These are phyloP conservation scores for Trichoderma sp. DNA, from an alignment of 2,329 filamentous ascomycete species.

Conservation along the genomic window DNA sequence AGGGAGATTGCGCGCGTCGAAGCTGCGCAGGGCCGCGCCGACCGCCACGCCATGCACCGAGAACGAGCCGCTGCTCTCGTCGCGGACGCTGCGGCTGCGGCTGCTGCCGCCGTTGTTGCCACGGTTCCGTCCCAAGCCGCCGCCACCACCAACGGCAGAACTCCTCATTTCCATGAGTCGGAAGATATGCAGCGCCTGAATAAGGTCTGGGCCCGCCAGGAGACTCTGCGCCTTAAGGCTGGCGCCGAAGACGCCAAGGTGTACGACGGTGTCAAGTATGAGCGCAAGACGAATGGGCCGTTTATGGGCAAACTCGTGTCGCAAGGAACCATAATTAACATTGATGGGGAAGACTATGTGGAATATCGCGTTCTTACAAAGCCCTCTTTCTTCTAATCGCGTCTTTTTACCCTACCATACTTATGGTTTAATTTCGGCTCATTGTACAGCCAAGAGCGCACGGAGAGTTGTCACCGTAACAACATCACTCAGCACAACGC, in stretches of 20 bases:
- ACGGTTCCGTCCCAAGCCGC: constrained; percentile 23
- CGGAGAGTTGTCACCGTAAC: not conserved
- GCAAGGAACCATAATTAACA: constrained; percentile 61
- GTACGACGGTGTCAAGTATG: constrained; percentile 62
- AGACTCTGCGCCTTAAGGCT: constrained; percentile 47
- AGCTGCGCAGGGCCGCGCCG: constrained; percentile 52
- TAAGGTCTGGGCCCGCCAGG: constrained; percentile 57
- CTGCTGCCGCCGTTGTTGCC: constrained; percentile 28
- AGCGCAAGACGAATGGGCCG: constrained; percentile 60
- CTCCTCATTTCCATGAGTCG: constrained; percentile 46
- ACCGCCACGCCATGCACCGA: constrained; percentile 47
- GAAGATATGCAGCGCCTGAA: constrained; percentile 55
- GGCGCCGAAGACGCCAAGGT: constrained; percentile 57
- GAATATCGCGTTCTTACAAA: constrained; percentile 67
- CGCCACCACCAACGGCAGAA: constrained; percentile 31
- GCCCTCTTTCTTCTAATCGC: constrained; percentile 57
- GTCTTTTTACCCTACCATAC: not conserved
- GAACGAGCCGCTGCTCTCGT: constrained; percentile 41
- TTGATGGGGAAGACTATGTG: constrained; percentile 67
- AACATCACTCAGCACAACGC: not conserved
- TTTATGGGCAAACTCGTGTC: constrained; percentile 66
- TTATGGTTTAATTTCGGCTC: not conserved
- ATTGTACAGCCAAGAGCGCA: not conserved
- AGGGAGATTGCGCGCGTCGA: constrained; percentile 56
- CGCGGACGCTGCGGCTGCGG: constrained; percentile 35